phyloP scores from a whole-genome alignment of 2,329 filamentous ascomycete species.

The Calonectria pauciramosa region DNA sequence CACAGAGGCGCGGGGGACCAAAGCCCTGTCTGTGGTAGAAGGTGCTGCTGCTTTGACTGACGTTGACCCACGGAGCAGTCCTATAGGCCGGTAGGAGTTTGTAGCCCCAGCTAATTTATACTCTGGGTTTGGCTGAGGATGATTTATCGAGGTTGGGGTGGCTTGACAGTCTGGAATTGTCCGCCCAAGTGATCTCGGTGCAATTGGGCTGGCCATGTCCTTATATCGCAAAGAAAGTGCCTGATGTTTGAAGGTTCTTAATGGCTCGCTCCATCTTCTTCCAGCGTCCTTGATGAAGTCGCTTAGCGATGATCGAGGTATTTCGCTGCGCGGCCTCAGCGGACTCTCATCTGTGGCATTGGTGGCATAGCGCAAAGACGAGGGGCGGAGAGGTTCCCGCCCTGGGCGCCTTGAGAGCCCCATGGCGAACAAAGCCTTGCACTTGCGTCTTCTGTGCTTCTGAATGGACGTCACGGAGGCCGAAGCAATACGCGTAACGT shows the following conservation, averaged over 20 bases:
- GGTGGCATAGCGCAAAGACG: background rate
- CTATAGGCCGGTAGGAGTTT: background rate
- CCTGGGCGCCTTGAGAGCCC: background rate
- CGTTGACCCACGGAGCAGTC: background rate
- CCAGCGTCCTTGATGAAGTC: constrained; percentile 25
- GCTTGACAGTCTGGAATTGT: background rate
- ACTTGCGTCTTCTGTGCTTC: background rate
- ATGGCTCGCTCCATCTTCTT: constrained; percentile 13
- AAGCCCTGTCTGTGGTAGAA: background rate
- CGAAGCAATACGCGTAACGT: background rate
- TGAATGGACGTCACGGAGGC: background rate
- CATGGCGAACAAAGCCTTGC: background rate
- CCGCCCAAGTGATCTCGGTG: background rate
- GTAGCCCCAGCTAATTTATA: background rate
- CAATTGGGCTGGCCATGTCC: background rate
- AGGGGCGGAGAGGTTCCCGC: background rate
- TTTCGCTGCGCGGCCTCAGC: background rate
- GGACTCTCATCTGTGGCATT: background rate
- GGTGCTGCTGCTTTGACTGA: background rate
- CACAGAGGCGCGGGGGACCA: too few relatives aligned
- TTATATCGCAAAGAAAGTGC: background rate
- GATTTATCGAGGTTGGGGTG: background rate
- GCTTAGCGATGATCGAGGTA: constrained; percentile 12
- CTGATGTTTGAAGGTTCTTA: background rate
- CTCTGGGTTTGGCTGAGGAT: background rate